These are phyloP conservation scores for Pichia cactophila DNA, from an alignment of 1,139 yeast species.

Conservation along the genomic window DNA sequence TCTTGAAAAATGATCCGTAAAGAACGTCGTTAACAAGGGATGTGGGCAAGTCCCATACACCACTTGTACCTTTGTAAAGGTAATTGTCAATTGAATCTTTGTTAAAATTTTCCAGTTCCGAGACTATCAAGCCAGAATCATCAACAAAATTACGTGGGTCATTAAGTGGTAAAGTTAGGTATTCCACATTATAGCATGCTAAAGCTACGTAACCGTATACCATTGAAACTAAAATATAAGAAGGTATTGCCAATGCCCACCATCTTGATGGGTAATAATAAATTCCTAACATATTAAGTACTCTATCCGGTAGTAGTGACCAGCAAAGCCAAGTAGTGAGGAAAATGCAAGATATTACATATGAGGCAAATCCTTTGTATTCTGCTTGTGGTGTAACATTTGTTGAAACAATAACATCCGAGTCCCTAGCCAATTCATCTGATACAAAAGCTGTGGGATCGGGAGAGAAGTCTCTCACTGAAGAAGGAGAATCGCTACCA, in stretches of 20 bases:
- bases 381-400: conserved; percentile 64
- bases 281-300: conserved; percentile 45
- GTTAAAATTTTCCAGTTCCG: conserved; percentile 22
- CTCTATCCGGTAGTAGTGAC: conserved; percentile 57
- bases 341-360: conserved; percentile 49
- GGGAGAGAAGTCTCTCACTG: neutral
- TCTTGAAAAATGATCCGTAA: conserved; percentile 28
- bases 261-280: conserved; percentile 81
- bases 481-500: neutral
- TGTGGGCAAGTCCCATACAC: conserved; percentile 78
- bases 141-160: conserved; percentile 64
- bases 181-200: conserved; percentile 66
- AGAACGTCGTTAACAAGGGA: conserved; percentile 63
- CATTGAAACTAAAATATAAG: conserved; percentile 62
- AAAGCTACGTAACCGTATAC: conserved; percentile 63
- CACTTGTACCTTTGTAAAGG: conserved; percentile 56
- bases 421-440: conserved; percentile 63
- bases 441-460: conserved; percentile 14
- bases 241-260: conserved; percentile 79
- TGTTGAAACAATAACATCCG: conserved; percentile 69
- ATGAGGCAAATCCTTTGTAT: conserved; percentile 75
- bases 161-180: conserved; percentile 51
- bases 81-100: conserved; percentile 27
- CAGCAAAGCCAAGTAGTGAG: conserved; percentile 54
- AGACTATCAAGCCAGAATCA: conserved; percentile 48